These are phyloP conservation scores for Phoma sp. DNA, from an alignment of 2,329 filamentous ascomycete species.

Conservation along the genomic window DNA sequence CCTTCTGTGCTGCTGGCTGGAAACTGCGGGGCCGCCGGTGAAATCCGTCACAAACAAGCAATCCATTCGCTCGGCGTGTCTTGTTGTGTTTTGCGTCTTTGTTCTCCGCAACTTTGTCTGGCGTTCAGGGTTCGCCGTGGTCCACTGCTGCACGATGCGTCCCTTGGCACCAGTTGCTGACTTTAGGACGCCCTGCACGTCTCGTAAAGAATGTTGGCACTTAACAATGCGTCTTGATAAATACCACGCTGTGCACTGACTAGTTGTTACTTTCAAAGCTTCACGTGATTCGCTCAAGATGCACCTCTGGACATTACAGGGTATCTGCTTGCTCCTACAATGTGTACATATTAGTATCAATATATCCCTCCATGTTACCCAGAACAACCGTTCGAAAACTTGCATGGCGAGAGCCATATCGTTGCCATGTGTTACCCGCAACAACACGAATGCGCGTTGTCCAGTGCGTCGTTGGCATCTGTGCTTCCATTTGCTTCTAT, in stretches of 20 bases:
- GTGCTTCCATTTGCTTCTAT: slow-evolving; percentile 11
- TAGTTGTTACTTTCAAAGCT: no score
- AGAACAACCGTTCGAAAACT: no score
- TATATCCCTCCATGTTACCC: no score
- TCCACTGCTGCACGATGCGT: slow-evolving; percentile 7
- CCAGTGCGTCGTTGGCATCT: not conserved
- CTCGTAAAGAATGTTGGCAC: not conserved
- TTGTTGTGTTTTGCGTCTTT: slow-evolving; percentile 12
- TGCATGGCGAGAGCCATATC: no score
- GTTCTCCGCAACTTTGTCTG: slow-evolving; percentile 6
- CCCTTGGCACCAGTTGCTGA: slow-evolving; percentile 2
- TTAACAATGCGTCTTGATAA: not conserved
- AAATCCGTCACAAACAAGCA: slow-evolving; percentile 16
- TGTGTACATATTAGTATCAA: no score
- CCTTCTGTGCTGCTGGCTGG: slow-evolving; percentile 3
- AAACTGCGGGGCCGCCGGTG: slow-evolving; percentile 20
- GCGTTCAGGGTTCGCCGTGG: slow-evolving; percentile 3
- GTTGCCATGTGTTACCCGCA: no score
- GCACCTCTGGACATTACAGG: no score
- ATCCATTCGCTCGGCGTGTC: slow-evolving; percentile 9
- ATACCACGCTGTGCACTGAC: not conserved
- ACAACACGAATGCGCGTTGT: not conserved
- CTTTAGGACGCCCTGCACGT: not conserved
- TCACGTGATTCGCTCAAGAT: not conserved
- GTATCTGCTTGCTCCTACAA: no score